Percentiles rank a stretch among this genome's conserved stretches.
phyloP scores from a whole-genome alignment of 805 yeast species.

The Yarrowia phangngaensis region DNA sequence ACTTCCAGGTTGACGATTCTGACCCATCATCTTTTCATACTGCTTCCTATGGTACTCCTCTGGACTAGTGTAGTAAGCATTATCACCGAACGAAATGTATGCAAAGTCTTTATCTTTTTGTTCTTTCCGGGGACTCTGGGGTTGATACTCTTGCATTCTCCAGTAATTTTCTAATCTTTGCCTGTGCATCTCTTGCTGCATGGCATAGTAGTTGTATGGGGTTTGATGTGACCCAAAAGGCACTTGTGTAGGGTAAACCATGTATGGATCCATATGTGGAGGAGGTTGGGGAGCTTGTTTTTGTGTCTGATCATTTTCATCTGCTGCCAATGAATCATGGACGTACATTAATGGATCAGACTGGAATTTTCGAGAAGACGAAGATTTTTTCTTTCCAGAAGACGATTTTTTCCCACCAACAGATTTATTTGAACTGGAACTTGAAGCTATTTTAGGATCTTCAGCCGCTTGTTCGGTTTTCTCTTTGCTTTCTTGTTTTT shows the following conservation, averaged over 20 bases:
- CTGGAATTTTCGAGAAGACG: constrained; percentile 9
- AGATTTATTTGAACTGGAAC: background rate
- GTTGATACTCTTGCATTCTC: background rate
- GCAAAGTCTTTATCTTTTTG: constrained; percentile 13
- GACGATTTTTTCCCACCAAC: background rate
- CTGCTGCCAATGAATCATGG: constrained; percentile 11
- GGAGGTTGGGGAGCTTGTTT: constrained; percentile 19
- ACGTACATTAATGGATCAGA: constrained; percentile 9
- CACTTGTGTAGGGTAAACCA: constrained; percentile 16
- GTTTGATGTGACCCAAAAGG: constrained; percentile 14
- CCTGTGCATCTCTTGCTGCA: constrained; percentile 11
- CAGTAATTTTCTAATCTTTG: constrained; percentile 1
- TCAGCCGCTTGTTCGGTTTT: background rate
- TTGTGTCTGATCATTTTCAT: background rate
- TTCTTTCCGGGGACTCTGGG: no score
- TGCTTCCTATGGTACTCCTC: constrained; percentile 12
- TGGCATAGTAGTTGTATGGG: constrained; percentile 5
- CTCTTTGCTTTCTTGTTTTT: background rate
- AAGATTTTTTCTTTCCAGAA: constrained; percentile 7
- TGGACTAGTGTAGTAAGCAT: constrained; percentile 13
- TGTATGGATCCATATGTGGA: constrained; percentile 12
- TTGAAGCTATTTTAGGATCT: background rate
- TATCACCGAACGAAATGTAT: constrained; percentile 19
- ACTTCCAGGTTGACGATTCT: constrained; percentile 8
- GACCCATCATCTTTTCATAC: constrained; percentile 14